These are phyloP conservation scores for Stramenopiles sp. DNA, from an alignment of 352 stramenopile genomes.

Conservation along the genomic window DNA sequence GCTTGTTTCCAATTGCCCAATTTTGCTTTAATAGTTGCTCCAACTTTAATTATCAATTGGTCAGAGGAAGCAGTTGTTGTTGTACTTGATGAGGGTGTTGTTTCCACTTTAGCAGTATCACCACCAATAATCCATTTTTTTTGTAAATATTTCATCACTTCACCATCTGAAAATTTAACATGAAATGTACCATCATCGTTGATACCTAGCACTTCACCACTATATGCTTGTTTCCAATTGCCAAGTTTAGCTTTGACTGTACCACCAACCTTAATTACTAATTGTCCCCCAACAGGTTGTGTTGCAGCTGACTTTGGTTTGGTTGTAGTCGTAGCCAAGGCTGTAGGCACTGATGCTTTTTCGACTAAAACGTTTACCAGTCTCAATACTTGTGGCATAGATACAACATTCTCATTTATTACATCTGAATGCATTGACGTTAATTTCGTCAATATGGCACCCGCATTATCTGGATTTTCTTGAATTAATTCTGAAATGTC, in stretches of 20 bases:
- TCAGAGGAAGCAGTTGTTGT: background rate
- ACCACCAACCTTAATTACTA: background rate
- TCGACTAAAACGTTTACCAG: background rate
- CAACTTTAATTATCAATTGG: background rate
- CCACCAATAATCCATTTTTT: conserved; percentile 1
- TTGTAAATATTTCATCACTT: background rate
- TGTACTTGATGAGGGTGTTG: background rate
- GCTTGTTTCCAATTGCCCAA: background rate
- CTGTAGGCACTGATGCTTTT: background rate
- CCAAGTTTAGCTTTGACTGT: background rate
- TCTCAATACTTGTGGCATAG: background rate
- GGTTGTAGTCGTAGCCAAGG: background rate
- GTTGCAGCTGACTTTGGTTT: background rate
- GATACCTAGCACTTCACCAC: background rate
- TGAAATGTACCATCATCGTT: background rate
- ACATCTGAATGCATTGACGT: background rate
- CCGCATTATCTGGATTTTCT: background rate
- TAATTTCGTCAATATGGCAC: background rate
- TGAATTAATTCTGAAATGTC: background rate
- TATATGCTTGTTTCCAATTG: background rate
- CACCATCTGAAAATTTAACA: background rate
- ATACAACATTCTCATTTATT: background rate
- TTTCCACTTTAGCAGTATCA: background rate
- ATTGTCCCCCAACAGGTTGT: too few relatives aligned
- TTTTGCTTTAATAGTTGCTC: background rate